These are phyloP conservation scores for Suillus fuscotomentosus DNA, from an alignment of 768 basidiomycete species.

Conservation along the genomic window DNA sequence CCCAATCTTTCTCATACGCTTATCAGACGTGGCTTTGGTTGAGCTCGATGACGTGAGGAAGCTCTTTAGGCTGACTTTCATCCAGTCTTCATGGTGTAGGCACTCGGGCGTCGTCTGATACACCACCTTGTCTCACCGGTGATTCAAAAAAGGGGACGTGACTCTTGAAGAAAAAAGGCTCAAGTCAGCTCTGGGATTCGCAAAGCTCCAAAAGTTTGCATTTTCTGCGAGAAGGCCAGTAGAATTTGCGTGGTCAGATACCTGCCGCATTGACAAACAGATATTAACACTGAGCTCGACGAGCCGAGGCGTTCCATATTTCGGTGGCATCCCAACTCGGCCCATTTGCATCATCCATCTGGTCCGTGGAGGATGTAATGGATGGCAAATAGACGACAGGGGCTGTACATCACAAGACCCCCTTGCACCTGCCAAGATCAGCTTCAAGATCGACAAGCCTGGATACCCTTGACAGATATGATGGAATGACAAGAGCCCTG, in stretches of 20 bases:
- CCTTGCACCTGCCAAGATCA: background rate
- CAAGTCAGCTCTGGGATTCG: background rate
- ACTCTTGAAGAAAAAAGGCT: background rate
- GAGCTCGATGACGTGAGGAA: background rate
- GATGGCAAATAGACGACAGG: background rate
- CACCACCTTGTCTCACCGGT: background rate
- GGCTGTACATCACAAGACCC: background rate
- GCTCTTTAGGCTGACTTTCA: background rate
- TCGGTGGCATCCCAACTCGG: background rate
- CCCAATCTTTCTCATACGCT: background rate
- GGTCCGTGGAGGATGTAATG: background rate
- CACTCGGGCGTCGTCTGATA: background rate
- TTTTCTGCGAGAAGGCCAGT: background rate
- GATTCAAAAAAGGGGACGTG: background rate
- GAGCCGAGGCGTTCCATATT: background rate
- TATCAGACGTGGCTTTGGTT: background rate
- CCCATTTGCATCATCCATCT: background rate
- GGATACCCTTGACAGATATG: background rate
- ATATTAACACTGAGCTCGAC: background rate
- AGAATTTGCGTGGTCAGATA: background rate
- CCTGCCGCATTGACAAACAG: background rate
- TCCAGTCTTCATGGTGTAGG: background rate
- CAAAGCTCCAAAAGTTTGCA: background rate
- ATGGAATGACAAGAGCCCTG: background rate
- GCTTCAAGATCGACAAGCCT: background rate